Evolutionary conservation across 2,329 filamentous ascomycete genomes (phyloP), one percentile per base, ranked within the genome.

Genomic region (Exserohilum rostratum): DNA sequence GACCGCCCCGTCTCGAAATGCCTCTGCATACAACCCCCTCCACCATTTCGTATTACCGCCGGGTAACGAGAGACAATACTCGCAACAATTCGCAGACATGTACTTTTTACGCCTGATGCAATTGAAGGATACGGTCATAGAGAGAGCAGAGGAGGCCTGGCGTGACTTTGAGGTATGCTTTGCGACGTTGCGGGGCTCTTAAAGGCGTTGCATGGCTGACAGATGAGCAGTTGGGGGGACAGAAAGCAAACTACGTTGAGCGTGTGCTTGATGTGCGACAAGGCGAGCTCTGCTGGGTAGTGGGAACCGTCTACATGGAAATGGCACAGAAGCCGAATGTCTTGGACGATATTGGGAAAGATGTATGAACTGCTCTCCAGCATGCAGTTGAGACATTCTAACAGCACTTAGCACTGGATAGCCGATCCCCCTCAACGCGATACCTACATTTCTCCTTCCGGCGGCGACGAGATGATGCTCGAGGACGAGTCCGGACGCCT

Each of bases 41-140:
- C 79, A 86, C 50, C 89, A 87, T 6, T 98, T 92, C 75, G 79
- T 80, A 44, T 85, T 98, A 9, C 84, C 90, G 20, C 88, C 80
- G 60, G 84, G 83, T 22, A 76, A 80, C 37, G 77, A 81, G 31
- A 81, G 82, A 58, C 89, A 92, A 50, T 99, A 98, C 75, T 83
- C 93, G 74, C 95, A 98, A 75, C 95, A 99, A 78, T 99, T 90
- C 83, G 91, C 90, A 59, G 95, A 99, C 76, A 93, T 98, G 86
- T 99, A 99, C 82, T 99, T 97, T 73, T 75, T 97, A 65, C 90
- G 95, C 11, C 83, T 99, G 20, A 87, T 91, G 33, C 90, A 90
- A 76, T 85, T 99, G 73, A 97, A 93, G 77, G 90, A 92, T 9
- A 83, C 85, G 0, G 90, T 96, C 0, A 90, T 96, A 66, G 77